phyloP scores from a whole-genome alignment of 768 basidiomycete genomes.

The Mycena indigotica region DNA sequence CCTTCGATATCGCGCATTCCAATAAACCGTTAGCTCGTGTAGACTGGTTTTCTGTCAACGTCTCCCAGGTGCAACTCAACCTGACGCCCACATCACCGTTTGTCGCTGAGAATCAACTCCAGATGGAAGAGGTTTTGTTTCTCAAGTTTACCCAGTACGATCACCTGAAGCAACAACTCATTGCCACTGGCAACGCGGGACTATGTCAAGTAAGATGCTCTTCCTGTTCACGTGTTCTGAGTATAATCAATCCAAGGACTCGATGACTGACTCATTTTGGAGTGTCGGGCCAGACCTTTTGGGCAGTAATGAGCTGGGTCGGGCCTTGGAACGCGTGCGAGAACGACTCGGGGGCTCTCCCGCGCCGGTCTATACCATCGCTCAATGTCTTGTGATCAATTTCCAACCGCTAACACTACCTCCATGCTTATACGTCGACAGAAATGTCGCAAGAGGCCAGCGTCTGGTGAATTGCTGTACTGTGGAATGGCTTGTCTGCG shows the following conservation, averaged over 20 bases:
- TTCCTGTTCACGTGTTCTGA: neutral
- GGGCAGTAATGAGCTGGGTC: slow-evolving; percentile 50
- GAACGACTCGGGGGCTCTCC: slow-evolving; percentile 30
- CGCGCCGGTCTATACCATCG: slow-evolving; percentile 6
- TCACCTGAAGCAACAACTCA: slow-evolving; percentile 42
- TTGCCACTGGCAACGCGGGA: slow-evolving; percentile 48
- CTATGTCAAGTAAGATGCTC: slow-evolving; percentile 47
- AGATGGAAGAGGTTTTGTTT: slow-evolving; percentile 53
- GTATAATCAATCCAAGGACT: slow-evolving; percentile 31
- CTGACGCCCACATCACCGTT: neutral
- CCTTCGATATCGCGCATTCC: slow-evolving; percentile 45
- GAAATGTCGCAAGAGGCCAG: slow-evolving; percentile 20
- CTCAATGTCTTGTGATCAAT: slow-evolving; percentile 7
- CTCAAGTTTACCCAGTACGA: slow-evolving; percentile 58
- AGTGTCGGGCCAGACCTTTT: slow-evolving; percentile 44
- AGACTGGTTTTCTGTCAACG: slow-evolving; percentile 52
- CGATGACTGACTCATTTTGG: slow-evolving; percentile 50
- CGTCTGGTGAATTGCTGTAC: slow-evolving; percentile 15
- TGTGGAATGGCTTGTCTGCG: slow-evolving; percentile 16
- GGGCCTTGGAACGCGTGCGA: slow-evolving; percentile 43
- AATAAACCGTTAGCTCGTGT: slow-evolving; percentile 39
- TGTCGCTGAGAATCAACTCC: neutral
- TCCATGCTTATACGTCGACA: no score
- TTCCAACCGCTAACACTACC: no score
- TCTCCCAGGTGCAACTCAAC: slow-evolving; percentile 40